These are phyloP conservation scores for Blastocystis sp. DNA, from an alignment of 352 stramenopile species.

Conservation along the genomic window DNA sequence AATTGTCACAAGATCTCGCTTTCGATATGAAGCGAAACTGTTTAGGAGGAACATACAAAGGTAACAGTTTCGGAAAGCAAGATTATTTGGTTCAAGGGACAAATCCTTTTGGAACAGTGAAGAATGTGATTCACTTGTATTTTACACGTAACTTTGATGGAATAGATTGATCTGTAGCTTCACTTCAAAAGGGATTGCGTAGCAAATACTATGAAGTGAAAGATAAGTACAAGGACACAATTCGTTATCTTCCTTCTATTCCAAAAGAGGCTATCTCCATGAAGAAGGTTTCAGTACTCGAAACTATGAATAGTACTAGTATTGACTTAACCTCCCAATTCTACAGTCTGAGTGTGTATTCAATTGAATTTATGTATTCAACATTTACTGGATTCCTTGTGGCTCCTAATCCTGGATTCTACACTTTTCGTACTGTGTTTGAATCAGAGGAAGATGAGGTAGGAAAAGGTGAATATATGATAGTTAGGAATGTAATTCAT, in stretches of 20 bases:
- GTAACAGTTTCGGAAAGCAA: neutral
- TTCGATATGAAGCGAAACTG: slow-evolving; percentile 22
- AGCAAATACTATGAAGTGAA: slow-evolving; percentile 22
- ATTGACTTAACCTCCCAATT: slow-evolving; percentile 28
- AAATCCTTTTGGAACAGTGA: neutral
- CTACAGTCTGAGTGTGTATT: neutral
- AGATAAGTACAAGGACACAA: neutral
- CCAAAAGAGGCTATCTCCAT: neutral
- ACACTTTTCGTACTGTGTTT: slow-evolving; percentile 21
- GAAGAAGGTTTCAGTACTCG: neutral
- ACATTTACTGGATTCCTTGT: slow-evolving; percentile 18
- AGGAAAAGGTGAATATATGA: neutral
- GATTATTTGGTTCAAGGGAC: neutral
- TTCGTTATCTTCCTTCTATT: neutral
- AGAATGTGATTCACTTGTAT: neutral
- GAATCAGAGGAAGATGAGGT: slow-evolving; percentile 19
- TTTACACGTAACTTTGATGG: neutral
- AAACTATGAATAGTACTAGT: neutral
- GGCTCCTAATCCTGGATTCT: neutral
- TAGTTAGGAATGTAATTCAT: slow-evolving; percentile 9
- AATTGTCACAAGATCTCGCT: slow-evolving; percentile 27
- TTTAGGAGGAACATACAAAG: slow-evolving; percentile 28
- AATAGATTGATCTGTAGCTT: neutral
- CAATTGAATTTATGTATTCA: neutral
- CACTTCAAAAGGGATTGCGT: neutral